Evolutionary conservation across 2,329 filamentous ascomycete species (phyloP).

Genomic region (Sarocladium strictum): DNA sequence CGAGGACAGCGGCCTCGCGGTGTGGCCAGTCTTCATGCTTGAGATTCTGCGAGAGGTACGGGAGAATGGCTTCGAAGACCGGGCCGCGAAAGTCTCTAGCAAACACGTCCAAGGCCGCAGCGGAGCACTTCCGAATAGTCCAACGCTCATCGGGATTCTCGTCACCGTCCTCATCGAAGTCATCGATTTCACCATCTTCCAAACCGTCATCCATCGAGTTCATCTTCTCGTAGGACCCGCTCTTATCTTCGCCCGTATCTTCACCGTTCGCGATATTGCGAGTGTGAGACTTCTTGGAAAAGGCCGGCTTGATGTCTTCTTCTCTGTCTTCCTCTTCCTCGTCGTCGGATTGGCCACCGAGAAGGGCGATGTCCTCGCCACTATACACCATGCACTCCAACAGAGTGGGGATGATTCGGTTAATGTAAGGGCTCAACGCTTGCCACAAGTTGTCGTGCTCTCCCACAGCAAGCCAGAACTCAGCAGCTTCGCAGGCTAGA

Average conservation of each 20-base stretch:
- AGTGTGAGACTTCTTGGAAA: constrained; percentile 67
- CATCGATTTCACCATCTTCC: constrained; percentile 82
- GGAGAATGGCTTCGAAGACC: constrained; percentile 87
- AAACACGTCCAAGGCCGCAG: constrained; percentile 89
- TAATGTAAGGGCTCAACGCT: constrained; percentile 69
- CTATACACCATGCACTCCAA: constrained; percentile 95
- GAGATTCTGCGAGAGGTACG: constrained; percentile 86
- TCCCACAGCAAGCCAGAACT: constrained; percentile 94
- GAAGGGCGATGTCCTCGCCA: constrained; percentile 81
- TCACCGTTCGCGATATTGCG: constrained; percentile 38
- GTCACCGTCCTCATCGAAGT: constrained; percentile 66
- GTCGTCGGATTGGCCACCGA: constrained; percentile 81
- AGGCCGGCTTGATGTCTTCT: constrained; percentile 88
- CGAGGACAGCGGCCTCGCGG: constrained; percentile 88
- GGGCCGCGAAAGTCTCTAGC: constrained; percentile 81
- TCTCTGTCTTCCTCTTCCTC: constrained; percentile 85
- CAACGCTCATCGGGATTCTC: constrained; percentile 84
- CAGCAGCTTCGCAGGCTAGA: constrained; percentile 86
- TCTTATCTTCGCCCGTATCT: constrained; percentile 40
- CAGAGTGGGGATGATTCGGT: constrained; percentile 82
- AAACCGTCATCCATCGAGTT: constrained; percentile 64
- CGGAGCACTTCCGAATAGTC: constrained; percentile 96
- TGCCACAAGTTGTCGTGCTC: constrained; percentile 79
- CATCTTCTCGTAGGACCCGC: constrained; percentile 49
- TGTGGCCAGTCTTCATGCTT: constrained; percentile 86